Conservation (phyloP, 2,329 filamentous ascomycete genomes). For the Ambrosiella beaveri region DNA sequence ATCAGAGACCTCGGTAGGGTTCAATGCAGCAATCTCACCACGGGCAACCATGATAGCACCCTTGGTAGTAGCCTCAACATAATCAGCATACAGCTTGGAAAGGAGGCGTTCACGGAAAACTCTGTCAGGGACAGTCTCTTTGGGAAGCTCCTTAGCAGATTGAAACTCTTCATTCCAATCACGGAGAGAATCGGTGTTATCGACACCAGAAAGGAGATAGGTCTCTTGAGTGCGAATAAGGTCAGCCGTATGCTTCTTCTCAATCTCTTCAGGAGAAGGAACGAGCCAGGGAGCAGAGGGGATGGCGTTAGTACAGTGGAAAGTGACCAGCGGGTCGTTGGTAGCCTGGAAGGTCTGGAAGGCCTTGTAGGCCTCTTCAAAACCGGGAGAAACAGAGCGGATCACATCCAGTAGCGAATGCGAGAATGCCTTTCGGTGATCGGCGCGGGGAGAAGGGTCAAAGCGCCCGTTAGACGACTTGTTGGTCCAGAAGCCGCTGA, state of each 20-base stretch:
- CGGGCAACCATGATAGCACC: slow-evolving; percentile 83
- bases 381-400: slow-evolving; percentile 64
- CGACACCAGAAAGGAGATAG: slow-evolving; percentile 73
- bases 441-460: slow-evolving; percentile 64
- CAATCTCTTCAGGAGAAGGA: slow-evolving; percentile 44
- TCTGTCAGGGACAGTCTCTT: slow-evolving; percentile 83
- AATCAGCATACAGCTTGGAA: slow-evolving; percentile 93
- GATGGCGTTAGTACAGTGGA: slow-evolving; percentile 89
- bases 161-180: slow-evolving; percentile 99
- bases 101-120: slow-evolving; percentile 89
- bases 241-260: slow-evolving; percentile 61
- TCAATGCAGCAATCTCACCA: slow-evolving; percentile 82
- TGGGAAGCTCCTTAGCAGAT: slow-evolving; percentile 83
- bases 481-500: slow-evolving; percentile 93
- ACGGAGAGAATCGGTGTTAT: slow-evolving; percentile 82
- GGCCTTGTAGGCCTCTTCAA: slow-evolving; percentile 55
- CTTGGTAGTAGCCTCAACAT: slow-evolving; percentile 83
- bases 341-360: slow-evolving; percentile 72
- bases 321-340: slow-evolving; percentile 77
- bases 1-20: slow-evolving; percentile 81
- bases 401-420: slow-evolving; percentile 80
- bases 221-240: slow-evolving; percentile 83
- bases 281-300: slow-evolving; percentile 88
- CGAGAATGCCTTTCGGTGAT: slow-evolving; percentile 60
- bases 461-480: slow-evolving; percentile 92